Base-by-base conservation (phyloP, 371 early-diverging fungal species). In the Mucor piriformis region DNA sequence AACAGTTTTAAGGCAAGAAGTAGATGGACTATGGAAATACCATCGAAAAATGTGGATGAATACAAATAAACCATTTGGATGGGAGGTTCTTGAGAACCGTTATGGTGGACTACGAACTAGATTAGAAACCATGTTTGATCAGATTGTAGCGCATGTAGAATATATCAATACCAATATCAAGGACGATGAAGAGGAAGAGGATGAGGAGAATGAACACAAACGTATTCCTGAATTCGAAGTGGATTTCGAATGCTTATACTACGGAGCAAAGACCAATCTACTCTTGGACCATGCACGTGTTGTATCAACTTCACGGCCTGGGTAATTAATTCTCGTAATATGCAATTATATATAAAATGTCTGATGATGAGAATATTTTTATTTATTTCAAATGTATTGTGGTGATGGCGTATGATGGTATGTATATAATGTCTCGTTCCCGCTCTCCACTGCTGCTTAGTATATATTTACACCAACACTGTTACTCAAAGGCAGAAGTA, bases 11-110 rank as follows among this genome's bases (percentile, higher is more conserved):
- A 74, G 83, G 16, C 77, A 82, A 32, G 88, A 87, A 12, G 83
- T 88, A 15, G 85, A 88, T 48, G 76, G 69, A 33, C 81, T 94
- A 27, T 92, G 92, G 92, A 81, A 81, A 43, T 89, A 82, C 60
- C 94, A 94, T 66, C 87, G 94, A 4, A 70, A 76, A 6, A 58
- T 90, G 59, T 94, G 94, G 94, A 81, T 85, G 65, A 74, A 79
- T 51, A 87, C 83, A 53, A 88, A 88, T 70, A 90, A 90, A 57
- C 92, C 94, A 1, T 92, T 92, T 81, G 94, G 94, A 2, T 88
- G 90, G 87, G 94, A 94, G 63, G 83, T 90, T 0, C 57, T 94
- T 3, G 93, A 94, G 62, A 67, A 87, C 53, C 84, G 94, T 32
- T 94, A 94, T 66, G 94, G 94, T 49, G 92, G 89, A 2, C 58